These are phyloP conservation scores for Debaryomycetaceae sp. DNA, from an alignment of 1,139 yeast genomes.

Conservation along the genomic window DNA sequence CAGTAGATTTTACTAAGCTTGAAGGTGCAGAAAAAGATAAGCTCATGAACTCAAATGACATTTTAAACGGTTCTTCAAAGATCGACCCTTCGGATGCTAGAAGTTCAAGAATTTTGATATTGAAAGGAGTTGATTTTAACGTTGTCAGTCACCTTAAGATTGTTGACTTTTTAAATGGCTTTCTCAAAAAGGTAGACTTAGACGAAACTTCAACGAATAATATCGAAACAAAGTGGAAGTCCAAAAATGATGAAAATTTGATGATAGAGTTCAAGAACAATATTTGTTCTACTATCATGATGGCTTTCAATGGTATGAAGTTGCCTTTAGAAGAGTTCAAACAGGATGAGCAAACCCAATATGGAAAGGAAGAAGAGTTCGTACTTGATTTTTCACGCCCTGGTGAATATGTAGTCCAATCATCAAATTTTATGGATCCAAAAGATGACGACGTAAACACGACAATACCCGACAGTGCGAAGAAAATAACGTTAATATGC, in stretches of 20 bases:
- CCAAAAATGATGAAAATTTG: conserved; percentile 35
- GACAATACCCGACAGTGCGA: conserved; percentile 32
- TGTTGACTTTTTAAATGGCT: conserved; percentile 40
- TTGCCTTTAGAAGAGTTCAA: conserved; percentile 30
- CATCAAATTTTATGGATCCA: conserved; percentile 12
- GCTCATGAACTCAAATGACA: conserved; percentile 38
- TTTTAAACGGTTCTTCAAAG: conserved; percentile 36
- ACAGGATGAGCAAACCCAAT: conserved; percentile 11
- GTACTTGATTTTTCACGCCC: conserved; percentile 47
- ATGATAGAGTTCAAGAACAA: conserved; percentile 53
- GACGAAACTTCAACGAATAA: conserved; percentile 26
- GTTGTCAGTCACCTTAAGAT: conserved; percentile 38
- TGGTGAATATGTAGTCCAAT: conserved; percentile 53
- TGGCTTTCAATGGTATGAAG: conserved; percentile 41
- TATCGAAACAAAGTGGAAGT: conserved; percentile 30
- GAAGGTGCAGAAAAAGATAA: conserved; percentile 45
- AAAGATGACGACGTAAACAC: conserved; percentile 19
- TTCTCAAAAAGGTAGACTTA: conserved; percentile 34
- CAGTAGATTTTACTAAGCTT: conserved; percentile 51
- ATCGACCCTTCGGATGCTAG: conserved; percentile 54
- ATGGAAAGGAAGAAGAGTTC: conserved; percentile 10
- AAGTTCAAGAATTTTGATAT: conserved; percentile 45
- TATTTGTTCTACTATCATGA: conserved; percentile 57
- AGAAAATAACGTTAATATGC: conserved; percentile 29
- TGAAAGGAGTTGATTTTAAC: conserved; percentile 44